Evolutionary conservation across 2,329 filamentous ascomycete genomes (phyloP).

Genomic region (Coniella lustricola): DNA sequence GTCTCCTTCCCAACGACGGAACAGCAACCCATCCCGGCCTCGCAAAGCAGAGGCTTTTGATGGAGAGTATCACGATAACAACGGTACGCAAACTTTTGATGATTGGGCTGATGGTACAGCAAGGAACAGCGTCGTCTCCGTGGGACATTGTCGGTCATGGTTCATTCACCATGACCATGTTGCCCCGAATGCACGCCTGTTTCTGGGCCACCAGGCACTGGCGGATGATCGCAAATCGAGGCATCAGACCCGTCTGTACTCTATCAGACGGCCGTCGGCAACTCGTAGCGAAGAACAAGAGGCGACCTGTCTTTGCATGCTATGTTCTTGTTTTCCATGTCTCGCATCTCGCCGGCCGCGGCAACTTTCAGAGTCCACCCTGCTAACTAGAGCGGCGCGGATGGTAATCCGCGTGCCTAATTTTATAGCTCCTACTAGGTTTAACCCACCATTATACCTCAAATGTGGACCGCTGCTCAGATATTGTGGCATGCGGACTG

Average conservation of each 20-base stretch:
- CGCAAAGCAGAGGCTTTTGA: slow-evolving; percentile 58
- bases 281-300: not conserved
- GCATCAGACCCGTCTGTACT: slow-evolving; percentile 11
- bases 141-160: slow-evolving; percentile 6
- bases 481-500: slow-evolving; percentile 74
- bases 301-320: not conserved
- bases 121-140: not conserved
- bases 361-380: slow-evolving; percentile 5
- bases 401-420: slow-evolving; percentile 22
- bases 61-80: slow-evolving; percentile 58
- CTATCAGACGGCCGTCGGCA: slow-evolving; percentile 7
- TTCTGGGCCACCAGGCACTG: slow-evolving; percentile 9
- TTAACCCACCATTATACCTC: slow-evolving; percentile 76
- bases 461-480: slow-evolving; percentile 86
- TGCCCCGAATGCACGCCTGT: slow-evolving; percentile 1
- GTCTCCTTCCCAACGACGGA: slow-evolving; percentile 38
- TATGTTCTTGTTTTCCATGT: slow-evolving; percentile 4
- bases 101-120: not conserved
- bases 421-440: slow-evolving; percentile 53
- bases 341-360: not conserved
- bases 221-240: slow-evolving; percentile 13
- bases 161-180: slow-evolving; percentile 3
- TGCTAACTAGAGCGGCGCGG: slow-evolving; percentile 63
- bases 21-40: slow-evolving; percentile 39
- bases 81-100: slow-evolving; percentile 34